Conservation (phyloP, 2,329 filamentous ascomycete genomes). For the Aspergillus alliaceus region DNA sequence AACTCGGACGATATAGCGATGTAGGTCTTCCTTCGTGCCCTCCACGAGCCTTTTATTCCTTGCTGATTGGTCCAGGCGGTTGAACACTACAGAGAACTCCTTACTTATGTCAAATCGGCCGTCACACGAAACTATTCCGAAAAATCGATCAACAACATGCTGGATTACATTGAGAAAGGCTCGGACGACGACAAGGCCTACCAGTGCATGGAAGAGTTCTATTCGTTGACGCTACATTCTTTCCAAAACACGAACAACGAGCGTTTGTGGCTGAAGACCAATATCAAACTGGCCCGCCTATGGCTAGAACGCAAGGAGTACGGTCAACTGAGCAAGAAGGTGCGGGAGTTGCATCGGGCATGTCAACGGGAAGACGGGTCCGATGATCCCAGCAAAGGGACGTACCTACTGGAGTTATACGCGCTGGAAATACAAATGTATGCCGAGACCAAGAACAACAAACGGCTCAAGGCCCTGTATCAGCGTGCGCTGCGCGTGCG, state of each 20-base stretch:
- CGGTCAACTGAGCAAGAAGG: slow-evolving; percentile 72
- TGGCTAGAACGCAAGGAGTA: slow-evolving; percentile 93
- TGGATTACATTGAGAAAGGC: slow-evolving; percentile 96
- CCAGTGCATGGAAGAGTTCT: slow-evolving; percentile 89
- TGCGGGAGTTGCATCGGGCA: slow-evolving; percentile 82
- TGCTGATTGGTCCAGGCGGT: slow-evolving; percentile 62
- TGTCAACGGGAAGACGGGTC: slow-evolving; percentile 85
- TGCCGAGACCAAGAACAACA: slow-evolving; percentile 94
- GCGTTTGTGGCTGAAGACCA: slow-evolving; percentile 94
- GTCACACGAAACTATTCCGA: slow-evolving; percentile 98
- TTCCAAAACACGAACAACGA: slow-evolving; percentile 99
- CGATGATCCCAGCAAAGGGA: slow-evolving; percentile 86
- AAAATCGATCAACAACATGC: slow-evolving; percentile 99
- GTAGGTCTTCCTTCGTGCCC: slow-evolving; percentile 46
- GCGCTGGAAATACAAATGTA: slow-evolving; percentile 99
- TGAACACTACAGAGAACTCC: slow-evolving; percentile 88
- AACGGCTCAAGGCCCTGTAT: slow-evolving; percentile 90
- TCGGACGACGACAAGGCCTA: slow-evolving; percentile 70
- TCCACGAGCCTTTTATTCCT: background rate
- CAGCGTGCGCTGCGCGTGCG: slow-evolving; percentile 87
- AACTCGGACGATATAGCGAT: slow-evolving; percentile 81
- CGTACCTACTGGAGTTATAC: slow-evolving; percentile 93
- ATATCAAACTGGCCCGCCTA: slow-evolving; percentile 91
- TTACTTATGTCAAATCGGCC: slow-evolving; percentile 95
- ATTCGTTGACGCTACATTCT: slow-evolving; percentile 86